These are phyloP conservation scores for Hemisphaericaspora subhashii DNA, from an alignment of 1,139 yeast genomes.

Conservation along the genomic window DNA sequence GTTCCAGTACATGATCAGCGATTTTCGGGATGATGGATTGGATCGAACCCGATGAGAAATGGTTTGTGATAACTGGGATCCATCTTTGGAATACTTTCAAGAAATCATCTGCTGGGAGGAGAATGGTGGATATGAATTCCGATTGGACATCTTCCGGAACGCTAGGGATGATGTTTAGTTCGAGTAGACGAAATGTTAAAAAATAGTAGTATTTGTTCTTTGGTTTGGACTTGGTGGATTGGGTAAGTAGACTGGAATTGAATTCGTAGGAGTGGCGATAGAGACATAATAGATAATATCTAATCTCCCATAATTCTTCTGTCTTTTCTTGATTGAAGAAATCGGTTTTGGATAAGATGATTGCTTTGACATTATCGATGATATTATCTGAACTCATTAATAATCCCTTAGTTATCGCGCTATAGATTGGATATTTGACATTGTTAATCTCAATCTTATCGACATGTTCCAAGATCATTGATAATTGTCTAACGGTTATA, in stretches of 20 bases:
- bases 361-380: constrained; percentile 18
- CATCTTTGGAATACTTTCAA: neutral
- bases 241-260: constrained; percentile 5
- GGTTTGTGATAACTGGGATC: neutral
- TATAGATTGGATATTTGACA: constrained; percentile 24
- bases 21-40: neutral
- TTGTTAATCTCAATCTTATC: constrained; percentile 10
- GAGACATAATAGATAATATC: constrained; percentile 47
- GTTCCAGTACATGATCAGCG: neutral
- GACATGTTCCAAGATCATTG: constrained; percentile 16
- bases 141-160: constrained; percentile 13
- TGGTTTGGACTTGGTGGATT: constrained; percentile 2
- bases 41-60: neutral
- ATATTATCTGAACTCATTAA: constrained; percentile 21
- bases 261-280: constrained; percentile 39
- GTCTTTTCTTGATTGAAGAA: constrained; percentile 16
- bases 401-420: constrained; percentile 45
- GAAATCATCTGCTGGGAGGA: constrained; percentile 2
- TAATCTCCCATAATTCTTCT: constrained; percentile 43
- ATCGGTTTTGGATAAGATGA: constrained; percentile 13
- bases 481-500: constrained; percentile 50
- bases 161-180: constrained; percentile 32
- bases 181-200: constrained; percentile 49
- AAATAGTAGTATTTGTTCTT: constrained; percentile 30
- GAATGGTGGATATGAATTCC: constrained; percentile 24